Base-by-base conservation (phyloP, 805 yeast genomes). In the Diddensiella caesifluorescens region DNA sequence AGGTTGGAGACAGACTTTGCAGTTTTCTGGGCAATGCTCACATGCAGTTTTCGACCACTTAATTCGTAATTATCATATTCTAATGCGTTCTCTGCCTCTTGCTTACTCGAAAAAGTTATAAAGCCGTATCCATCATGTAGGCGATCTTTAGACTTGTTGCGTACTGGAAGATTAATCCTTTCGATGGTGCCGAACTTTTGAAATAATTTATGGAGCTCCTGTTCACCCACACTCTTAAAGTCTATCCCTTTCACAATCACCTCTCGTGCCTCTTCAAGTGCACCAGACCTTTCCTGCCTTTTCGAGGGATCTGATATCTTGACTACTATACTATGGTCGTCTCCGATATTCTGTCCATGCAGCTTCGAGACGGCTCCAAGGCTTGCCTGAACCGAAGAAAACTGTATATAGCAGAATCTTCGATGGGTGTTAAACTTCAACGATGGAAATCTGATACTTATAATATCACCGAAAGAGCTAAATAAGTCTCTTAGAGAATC, bases 371-470 rank as follows among this genome's bases (percentile, higher is more conserved):
- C 63, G 0, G 83, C 81, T 0, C 49, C 38, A 0, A 55, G 35
- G 0, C 84, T 82, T 13, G 61, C 62, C n/a, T 65, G 64, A 0
- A 71, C 41, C 4, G 64, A 54, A 0, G 60, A 41, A 49, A 63
- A 79, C 51, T 83, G 92, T 12, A 83, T 68, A 54, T 85, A 86
- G 48, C 90, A 83, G 55, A 86, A 86, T 22, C 94, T 59, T 43
- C 92, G 68, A 22, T 71, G 70, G 3, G 74, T 56, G 50, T 75
- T 74, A 35, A 62, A 69, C 34, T 68, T 69, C 44, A 79, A 70
- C 0, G 84, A 73, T 0, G 95, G 95, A 25, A 83, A 65, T 38
- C 95, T 63, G 0, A 80, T 62, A 38, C 74, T 71, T 1, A 74
- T 46, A 2, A 78, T 55, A 2, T 61, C 47, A 0, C 79, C 78